Conservation (phyloP, 306 rosid genomes). For the Medicago truncatula region MtrunA17r5.0-ANR NC_053042.1:56698001-56698500, state of each 20-base stretch:
- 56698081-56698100: background rate
- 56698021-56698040: background rate
- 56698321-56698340: background rate
- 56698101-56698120: background rate
- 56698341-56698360: background rate
- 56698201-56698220: background rate
- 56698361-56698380: background rate
- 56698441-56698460: background rate
- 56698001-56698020: no score
- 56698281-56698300: background rate
- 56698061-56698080: background rate
- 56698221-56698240: background rate
- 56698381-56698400: background rate
- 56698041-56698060: background rate
- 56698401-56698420: background rate
- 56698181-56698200: background rate
- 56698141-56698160: background rate
- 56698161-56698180: constrained; percentile 1
- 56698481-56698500: background rate
- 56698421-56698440: background rate
- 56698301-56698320: background rate
- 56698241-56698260: constrained; percentile 1
- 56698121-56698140: background rate
- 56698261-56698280: constrained; percentile 1
- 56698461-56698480: background rate